phyloP scores from a whole-genome alignment of 306 rosid species.

The Alnus glutinosa region DNA sequence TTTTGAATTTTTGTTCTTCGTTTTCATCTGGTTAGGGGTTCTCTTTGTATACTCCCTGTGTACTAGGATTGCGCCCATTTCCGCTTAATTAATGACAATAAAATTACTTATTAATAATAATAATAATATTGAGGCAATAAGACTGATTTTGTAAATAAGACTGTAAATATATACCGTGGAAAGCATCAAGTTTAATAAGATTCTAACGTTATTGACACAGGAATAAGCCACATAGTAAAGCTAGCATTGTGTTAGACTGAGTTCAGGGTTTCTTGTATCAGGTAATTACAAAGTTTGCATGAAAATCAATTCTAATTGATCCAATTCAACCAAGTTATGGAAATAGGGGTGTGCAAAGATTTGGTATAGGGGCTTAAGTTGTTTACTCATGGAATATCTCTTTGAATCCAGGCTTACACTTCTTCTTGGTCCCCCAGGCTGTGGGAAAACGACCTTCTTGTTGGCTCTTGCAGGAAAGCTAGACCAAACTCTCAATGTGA shows the following conservation, averaged over 20 bases:
- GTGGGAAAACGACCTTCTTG: constrained; percentile 56
- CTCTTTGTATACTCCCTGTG: too few species aligned
- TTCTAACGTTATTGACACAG: background rate
- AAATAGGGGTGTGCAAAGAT: background rate
- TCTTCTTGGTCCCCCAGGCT: constrained; percentile 64
- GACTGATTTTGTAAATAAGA: background rate
- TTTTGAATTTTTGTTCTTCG: too few species aligned
- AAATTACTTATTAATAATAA: too few species aligned
- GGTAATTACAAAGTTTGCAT: background rate
- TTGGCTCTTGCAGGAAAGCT: constrained; percentile 57
- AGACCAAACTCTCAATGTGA: constrained; percentile 51
- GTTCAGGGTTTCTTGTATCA: background rate
- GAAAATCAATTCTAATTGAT: constrained; percentile 2
- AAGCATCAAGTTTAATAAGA: background rate
- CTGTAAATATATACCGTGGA: background rate
- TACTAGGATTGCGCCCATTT: too few species aligned
- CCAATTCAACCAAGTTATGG: background rate
- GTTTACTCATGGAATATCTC: constrained; percentile 30
- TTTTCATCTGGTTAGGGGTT: too few species aligned
- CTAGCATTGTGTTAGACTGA: background rate
- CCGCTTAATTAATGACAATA: too few species aligned
- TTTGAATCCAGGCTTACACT: constrained; percentile 61
- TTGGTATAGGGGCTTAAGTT: constrained; percentile 13
- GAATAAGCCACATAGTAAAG: background rate
- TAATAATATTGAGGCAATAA: background rate